Evolutionary conservation across 345 rosid species (phyloP), one percentile per base, ranked within the genome.

Genomic region (Euphorbia lathyris): DNA sequence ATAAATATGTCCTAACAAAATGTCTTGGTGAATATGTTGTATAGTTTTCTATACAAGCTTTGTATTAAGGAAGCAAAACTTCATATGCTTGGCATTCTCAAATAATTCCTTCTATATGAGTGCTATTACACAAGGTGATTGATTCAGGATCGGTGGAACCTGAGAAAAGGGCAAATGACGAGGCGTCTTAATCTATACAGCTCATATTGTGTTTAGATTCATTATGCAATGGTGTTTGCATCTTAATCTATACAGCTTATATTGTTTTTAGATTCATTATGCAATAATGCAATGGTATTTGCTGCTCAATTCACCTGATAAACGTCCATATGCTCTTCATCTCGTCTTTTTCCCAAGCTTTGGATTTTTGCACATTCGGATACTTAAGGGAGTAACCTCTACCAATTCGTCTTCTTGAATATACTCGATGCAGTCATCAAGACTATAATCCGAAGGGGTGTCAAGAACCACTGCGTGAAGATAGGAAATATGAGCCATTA

Each of bases 351-450:
- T 90, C 4, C 78, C 61, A 58, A 85, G 68, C 82, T 95, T 95
- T 3, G 92, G 96, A 76, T 87, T 88, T 81, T 95, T 92, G 86
- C 96, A 90, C 96, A 87, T 92, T 64, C 97, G 69, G 80, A 95
- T 83, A 75, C 92, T 84, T 1, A 5, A 63, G n/a, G 97, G 96
- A 17, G 97, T 92, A n/a, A 90, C 92, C 85, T 92, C 99, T 79
- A 95, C 99, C 64, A 95, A 77, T 59, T 95, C 99, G 74, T 95
- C 99, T 81, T 95, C 99, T 81, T 87, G 93, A 74, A 95, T 92
- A 74, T 95, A 92, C 76, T 95, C 97, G 3, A 95, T 95, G 87
- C 93, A 95, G 79, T 91, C 98, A 7, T 94, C 97, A 42, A 92
- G 82, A 83, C 97, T 92, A 76, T 91, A 95, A n/a, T 82, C 86